phyloP scores from a whole-genome alignment of 2,329 filamentous ascomycete species.

The Penicillium crustosum region DNA sequence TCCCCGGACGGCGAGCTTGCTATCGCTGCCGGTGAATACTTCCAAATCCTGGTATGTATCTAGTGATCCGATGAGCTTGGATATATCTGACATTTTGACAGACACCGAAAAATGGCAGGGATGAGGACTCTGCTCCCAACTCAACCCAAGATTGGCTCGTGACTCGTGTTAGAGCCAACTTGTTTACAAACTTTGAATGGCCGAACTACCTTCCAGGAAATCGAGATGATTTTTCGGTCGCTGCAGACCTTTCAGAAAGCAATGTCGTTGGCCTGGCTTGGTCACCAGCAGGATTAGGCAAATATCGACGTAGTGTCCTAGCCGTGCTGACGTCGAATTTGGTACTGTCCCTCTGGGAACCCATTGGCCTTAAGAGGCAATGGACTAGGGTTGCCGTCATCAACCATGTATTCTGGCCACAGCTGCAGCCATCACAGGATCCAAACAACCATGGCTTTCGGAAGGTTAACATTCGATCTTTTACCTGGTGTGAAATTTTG shows the following conservation, averaged over 20 bases:
- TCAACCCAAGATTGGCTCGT: constrained; percentile 34
- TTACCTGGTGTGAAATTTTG: constrained; percentile 42
- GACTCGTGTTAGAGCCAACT: constrained; percentile 49
- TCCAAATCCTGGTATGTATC: constrained; percentile 52
- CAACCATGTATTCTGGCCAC: constrained; percentile 49
- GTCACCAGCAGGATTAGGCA: constrained; percentile 58
- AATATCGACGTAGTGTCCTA: constrained; percentile 55
- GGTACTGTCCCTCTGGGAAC: constrained; percentile 57
- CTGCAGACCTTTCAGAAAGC: constrained; percentile 58
- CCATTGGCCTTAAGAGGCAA: constrained; percentile 45
- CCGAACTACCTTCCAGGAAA: constrained; percentile 47
- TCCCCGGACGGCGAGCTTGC: constrained; percentile 60
- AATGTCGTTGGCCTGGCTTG: constrained; percentile 53
- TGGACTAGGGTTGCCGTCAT: constrained; percentile 57
- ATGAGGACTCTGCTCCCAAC: constrained; percentile 18
- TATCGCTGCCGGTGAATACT: constrained; percentile 55
- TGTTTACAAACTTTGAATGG: constrained; percentile 55
- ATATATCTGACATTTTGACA: constrained; percentile 2
- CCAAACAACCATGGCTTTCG: constrained; percentile 26
- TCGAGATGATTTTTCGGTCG: constrained; percentile 54
- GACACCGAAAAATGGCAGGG: constrained; percentile 15
- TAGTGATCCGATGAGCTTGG: constrained; percentile 9
- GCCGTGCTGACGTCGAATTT: constrained; percentile 58
- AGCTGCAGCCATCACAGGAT: constrained; percentile 35
- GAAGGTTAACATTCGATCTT: constrained; percentile 41